phyloP scores from a whole-genome alignment of 108 stramenopile genomes.

The Mayamaea pseudoterrestris region DNA sequence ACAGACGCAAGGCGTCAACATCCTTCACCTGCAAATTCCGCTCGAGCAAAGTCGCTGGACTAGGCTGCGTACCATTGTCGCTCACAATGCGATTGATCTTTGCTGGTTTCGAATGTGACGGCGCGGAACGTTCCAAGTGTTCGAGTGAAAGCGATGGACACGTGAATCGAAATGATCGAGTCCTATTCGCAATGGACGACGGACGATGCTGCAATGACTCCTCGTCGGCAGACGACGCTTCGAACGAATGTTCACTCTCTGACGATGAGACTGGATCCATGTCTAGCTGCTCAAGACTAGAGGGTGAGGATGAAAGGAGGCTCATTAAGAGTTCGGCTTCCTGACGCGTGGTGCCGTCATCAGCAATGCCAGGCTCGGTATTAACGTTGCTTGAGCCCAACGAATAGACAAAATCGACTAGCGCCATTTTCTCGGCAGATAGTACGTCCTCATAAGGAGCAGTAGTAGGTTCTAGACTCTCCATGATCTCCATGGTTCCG shows the following conservation, averaged over 20 bases:
- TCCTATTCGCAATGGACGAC: too few relatives aligned
- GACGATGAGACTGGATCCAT: background rate
- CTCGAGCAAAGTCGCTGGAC: conserved; percentile 40
- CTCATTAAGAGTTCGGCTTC: conserved; percentile 79
- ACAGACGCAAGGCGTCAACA: conserved; percentile 47
- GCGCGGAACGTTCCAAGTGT: background rate
- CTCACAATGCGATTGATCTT: background rate
- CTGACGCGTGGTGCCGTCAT: conserved; percentile 41
- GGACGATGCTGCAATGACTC: conserved; percentile 14
- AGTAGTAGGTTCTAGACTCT: too few relatives aligned
- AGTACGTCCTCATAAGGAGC: background rate
- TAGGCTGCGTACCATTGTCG: conserved; percentile 7
- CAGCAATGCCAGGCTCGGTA: conserved; percentile 26
- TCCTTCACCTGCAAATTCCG: conserved; percentile 51
- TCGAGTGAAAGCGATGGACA: conserved; percentile 54
- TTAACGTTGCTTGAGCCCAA: conserved; percentile 33
- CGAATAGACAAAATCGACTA: conserved; percentile 46
- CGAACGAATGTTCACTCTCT: background rate
- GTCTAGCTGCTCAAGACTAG: background rate
- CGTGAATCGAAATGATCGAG: conserved; percentile 24
- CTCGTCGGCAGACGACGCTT: conserved; percentile 3
- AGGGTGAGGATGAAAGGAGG: conserved; percentile 24
- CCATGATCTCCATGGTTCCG: too few relatives aligned
- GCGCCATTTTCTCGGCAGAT: conserved; percentile 36
- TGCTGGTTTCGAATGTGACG: background rate